Evolutionary conservation across 805 yeast species (phyloP).

Genomic region (Candida fluviatilis): DNA sequence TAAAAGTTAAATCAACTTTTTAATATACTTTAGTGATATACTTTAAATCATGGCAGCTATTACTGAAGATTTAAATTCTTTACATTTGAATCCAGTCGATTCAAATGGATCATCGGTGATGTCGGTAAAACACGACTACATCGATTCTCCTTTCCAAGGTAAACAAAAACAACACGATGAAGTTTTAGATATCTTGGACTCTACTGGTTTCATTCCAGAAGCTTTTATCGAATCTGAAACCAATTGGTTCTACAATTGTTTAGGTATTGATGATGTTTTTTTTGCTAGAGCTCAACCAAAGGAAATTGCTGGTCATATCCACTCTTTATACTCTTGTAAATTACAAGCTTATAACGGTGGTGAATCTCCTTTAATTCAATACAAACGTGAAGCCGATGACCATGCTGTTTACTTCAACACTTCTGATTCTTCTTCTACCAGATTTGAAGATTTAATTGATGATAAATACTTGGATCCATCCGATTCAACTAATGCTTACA

Average conservation of each 20-base stretch:
- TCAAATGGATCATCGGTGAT: slow-evolving; percentile 30
- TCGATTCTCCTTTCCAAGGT: slow-evolving; percentile 70
- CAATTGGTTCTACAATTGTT: slow-evolving; percentile 78
- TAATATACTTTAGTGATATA: too few relatives aligned
- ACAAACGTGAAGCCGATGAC: slow-evolving; percentile 73
- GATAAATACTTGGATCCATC: slow-evolving; percentile 68
- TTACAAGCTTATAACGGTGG: slow-evolving; percentile 60
- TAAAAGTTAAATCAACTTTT: too few relatives aligned
- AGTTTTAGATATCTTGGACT: slow-evolving; percentile 78
- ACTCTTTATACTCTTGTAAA: slow-evolving; percentile 88
- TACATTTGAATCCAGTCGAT: slow-evolving; percentile 19
- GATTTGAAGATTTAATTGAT: slow-evolving; percentile 75
- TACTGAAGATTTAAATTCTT: slow-evolving; percentile 7
- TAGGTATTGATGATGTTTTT: slow-evolving; percentile 90
- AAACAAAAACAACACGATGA: slow-evolving; percentile 75
- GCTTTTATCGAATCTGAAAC: slow-evolving; percentile 80
- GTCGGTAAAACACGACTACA: slow-evolving; percentile 55
- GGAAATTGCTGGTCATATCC: slow-evolving; percentile 78
- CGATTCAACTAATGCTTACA: slow-evolving; percentile 42
- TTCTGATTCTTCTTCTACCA: slow-evolving; percentile 18
- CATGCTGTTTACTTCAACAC: slow-evolving; percentile 92
- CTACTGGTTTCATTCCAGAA: slow-evolving; percentile 87
- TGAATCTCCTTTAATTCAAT: slow-evolving; percentile 59
- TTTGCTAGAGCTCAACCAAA: slow-evolving; percentile 82
- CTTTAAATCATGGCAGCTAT: neutral